These are phyloP conservation scores for Candida morakotiae DNA, from an alignment of 805 yeast species.

Conservation along the genomic window DNA sequence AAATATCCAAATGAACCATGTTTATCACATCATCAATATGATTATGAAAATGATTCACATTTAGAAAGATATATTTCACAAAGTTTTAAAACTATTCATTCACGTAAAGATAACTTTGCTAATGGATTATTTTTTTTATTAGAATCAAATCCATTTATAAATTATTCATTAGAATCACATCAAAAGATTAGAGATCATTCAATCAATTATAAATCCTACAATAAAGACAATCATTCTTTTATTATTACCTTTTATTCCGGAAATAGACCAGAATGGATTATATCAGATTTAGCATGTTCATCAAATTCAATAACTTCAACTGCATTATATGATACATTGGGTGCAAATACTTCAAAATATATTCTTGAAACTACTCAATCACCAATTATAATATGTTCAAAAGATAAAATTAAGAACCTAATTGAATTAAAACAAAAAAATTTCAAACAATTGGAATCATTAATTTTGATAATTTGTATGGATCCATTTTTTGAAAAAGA, in stretches of 20 bases:
- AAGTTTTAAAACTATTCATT: constrained; percentile 39
- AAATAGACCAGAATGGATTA: constrained; percentile 67
- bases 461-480: constrained; percentile 34
- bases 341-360: constrained; percentile 56
- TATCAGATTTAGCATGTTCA: constrained; percentile 68
- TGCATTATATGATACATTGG: constrained; percentile 34
- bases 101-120: constrained; percentile 47
- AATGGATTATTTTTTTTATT: constrained; percentile 45
- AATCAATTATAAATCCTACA: constrained; percentile 21
- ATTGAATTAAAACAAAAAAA: constrained; percentile 23
- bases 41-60: constrained; percentile 25
- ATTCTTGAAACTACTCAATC: constrained; percentile 58
- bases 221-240: constrained; percentile 27
- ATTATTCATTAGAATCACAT: constrained; percentile 21
- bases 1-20: constrained; percentile 25
- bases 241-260: constrained; percentile 53
- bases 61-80: constrained; percentile 38
- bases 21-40: constrained; percentile 34
- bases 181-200: constrained; percentile 24
- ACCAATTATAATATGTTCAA: constrained; percentile 44
- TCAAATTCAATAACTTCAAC: constrained; percentile 37
- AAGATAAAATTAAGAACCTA: constrained; percentile 24
- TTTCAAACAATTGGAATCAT: constrained; percentile 20
- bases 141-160: constrained; percentile 17
- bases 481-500: constrained; percentile 35